phyloP scores from a whole-genome alignment of 208 protist species.

The Phytomonas francai region DNA sequence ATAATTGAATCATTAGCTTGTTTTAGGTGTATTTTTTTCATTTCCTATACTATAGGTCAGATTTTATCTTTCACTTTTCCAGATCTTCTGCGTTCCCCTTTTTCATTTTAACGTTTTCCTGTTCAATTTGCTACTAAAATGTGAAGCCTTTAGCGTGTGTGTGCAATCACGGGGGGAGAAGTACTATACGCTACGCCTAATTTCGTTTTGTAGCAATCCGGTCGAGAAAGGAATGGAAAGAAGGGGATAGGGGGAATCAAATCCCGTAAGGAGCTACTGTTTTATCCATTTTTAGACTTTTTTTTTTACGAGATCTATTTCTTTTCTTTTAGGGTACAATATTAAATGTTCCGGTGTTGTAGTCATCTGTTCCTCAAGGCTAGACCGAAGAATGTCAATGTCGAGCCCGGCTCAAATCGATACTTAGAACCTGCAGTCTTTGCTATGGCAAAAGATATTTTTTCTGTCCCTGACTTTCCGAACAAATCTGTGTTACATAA shows the following conservation, averaged over 20 bases:
- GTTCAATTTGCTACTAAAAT: background rate
- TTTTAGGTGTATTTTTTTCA: background rate
- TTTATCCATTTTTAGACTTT: background rate
- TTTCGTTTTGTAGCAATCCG: background rate
- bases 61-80: background rate
- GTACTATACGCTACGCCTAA: background rate
- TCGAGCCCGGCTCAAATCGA: conserved; percentile 64
- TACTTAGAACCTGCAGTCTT: conserved; percentile 39
- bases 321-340: conserved; percentile 1
- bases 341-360: conserved; percentile 29
- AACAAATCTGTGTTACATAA: conserved; percentile 82
- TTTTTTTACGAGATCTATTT: background rate
- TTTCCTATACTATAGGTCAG: background rate
- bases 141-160: background rate
- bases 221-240: background rate
- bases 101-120: conserved; percentile 7
- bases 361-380: conserved; percentile 33
- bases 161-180: background rate
- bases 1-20: background rate
- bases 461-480: conserved; percentile 67
- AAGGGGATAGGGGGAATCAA: background rate
- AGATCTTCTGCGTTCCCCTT: conserved; percentile 4
- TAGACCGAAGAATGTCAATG: conserved; percentile 63
- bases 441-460: conserved; percentile 67
- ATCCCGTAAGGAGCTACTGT: background rate